Percentiles rank a stretch among this genome's conserved stretches.
These are phyloP conservation scores for Colletotrichum sp. DNA, from an alignment of 2,329 filamentous ascomycete genomes.

Conservation along the genomic window DNA sequence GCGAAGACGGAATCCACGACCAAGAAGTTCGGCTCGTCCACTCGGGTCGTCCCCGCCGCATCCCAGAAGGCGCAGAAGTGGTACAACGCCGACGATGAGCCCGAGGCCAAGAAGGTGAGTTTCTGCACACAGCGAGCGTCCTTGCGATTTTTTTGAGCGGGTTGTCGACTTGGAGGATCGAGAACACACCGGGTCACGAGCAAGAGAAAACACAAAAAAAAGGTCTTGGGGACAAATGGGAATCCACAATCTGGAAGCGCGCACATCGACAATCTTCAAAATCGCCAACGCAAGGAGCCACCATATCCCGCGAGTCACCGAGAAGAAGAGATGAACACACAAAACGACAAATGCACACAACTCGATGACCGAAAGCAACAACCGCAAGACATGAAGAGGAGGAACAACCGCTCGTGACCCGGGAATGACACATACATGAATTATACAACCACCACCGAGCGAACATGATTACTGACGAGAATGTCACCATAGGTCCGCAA, in stretches of 20 bases:
- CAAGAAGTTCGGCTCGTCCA: conserved; percentile 98
- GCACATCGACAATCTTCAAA: not conserved
- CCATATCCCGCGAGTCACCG: not conserved
- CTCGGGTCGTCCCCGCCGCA: conserved; percentile 86
- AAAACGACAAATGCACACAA: not conserved
- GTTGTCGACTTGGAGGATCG: not conserved
- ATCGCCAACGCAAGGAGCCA: not conserved
- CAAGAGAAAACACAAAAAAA: not conserved
- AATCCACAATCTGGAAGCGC: not conserved
- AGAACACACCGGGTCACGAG: conserved; percentile 1
- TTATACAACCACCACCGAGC: not conserved
- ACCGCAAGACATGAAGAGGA: not conserved
- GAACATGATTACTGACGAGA: conserved; percentile 1
- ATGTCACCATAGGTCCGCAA: conserved; percentile 80
- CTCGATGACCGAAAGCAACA: not conserved
- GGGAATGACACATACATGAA: not conserved
- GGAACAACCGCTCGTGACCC: conserved; percentile 5
- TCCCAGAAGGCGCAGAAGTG: conserved; percentile 97
- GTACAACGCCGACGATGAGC: conserved; percentile 95
- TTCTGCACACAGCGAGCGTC: conserved; percentile 25
- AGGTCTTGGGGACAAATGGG: not conserved
- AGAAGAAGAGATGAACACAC: not conserved
- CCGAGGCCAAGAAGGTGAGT: conserved; percentile 93
- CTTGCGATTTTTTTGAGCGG: not conserved
- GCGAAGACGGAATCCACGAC: conserved; percentile 73